These are phyloP conservation scores for Jaenimonas drosophilae DNA, from an alignment of 208 protist genomes.

Conservation along the genomic window DNA sequence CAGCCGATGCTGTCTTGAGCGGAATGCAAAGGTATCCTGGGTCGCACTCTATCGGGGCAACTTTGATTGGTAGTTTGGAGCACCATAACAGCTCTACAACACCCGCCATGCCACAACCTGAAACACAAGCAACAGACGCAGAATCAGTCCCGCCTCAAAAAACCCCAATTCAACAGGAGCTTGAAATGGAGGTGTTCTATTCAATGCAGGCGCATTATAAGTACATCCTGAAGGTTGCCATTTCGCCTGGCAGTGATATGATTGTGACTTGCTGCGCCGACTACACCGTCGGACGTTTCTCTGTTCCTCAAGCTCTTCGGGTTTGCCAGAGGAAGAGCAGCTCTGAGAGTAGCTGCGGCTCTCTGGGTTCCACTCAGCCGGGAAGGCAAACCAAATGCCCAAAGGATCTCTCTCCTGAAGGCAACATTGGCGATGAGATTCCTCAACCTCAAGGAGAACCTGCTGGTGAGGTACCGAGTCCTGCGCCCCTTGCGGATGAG, in stretches of 20 bases:
- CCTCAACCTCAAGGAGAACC: neutral
- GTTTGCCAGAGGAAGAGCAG: neutral
- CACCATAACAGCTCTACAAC: no score
- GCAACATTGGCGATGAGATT: neutral
- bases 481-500: conserved; percentile 1
- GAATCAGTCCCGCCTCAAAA: no score
- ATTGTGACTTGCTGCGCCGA: conserved; percentile 78
- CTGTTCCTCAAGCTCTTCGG: conserved; percentile 27
- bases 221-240: conserved; percentile 80
- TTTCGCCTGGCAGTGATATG: conserved; percentile 47
- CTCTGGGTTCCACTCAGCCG: neutral
- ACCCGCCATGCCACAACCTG: conserved; percentile 8
- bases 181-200: conserved; percentile 63
- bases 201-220: conserved; percentile 82
- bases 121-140: no score
- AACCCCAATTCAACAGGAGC: conserved; percentile 17
- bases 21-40: no score
- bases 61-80: no score
- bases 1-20: no score
- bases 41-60: no score
- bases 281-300: conserved; percentile 70
- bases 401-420: neutral
- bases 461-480: neutral
- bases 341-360: neutral
- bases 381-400: neutral